phyloP scores from a whole-genome alignment of 2,329 filamentous ascomycete species.

The Seiridium cupressi region DNA sequence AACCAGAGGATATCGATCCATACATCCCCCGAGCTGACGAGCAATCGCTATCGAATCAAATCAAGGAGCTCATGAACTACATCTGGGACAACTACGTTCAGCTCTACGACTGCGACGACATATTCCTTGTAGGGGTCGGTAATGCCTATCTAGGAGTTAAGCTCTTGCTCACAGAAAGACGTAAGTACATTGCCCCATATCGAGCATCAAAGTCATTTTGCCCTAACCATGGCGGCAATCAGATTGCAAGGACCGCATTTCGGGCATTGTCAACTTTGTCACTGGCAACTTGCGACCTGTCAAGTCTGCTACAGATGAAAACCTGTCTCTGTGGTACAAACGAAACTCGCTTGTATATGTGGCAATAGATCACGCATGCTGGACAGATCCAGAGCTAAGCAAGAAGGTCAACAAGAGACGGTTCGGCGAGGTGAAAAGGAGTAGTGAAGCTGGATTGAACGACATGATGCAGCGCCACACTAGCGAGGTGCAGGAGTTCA shows the following conservation, averaged over 20 bases:
- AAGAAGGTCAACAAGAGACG: conserved; percentile 59
- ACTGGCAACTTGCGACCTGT: conserved; percentile 74
- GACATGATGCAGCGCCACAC: conserved; percentile 58
- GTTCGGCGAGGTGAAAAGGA: conserved; percentile 58
- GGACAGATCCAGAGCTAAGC: conserved; percentile 60
- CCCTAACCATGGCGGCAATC: too few relatives aligned
- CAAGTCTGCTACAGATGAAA: conserved; percentile 73
- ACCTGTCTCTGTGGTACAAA: conserved; percentile 79
- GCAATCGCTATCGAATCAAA: conserved; percentile 53
- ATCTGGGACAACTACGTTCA: conserved; percentile 98
- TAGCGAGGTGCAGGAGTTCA: conserved; percentile 50
- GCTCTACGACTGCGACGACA: conserved; percentile 67
- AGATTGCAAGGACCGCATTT: conserved; percentile 64
- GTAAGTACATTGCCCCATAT: conserved; percentile 38
- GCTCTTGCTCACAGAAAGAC: conserved; percentile 73
- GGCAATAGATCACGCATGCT: conserved; percentile 71
- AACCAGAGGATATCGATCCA: conserved; percentile 53
- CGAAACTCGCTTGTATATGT: conserved; percentile 79
- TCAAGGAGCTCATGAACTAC: conserved; percentile 75
- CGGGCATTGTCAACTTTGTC: conserved; percentile 79
- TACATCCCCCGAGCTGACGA: conserved; percentile 45
- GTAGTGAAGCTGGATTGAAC: conserved; percentile 45
- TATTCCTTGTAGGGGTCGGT: conserved; percentile 88
- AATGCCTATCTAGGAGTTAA: conserved; percentile 83
- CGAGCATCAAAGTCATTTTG: too few relatives aligned